Evolutionary conservation across 139 green algal species (phyloP).

Genomic region (Chlorella sorokiniana): DNA sequence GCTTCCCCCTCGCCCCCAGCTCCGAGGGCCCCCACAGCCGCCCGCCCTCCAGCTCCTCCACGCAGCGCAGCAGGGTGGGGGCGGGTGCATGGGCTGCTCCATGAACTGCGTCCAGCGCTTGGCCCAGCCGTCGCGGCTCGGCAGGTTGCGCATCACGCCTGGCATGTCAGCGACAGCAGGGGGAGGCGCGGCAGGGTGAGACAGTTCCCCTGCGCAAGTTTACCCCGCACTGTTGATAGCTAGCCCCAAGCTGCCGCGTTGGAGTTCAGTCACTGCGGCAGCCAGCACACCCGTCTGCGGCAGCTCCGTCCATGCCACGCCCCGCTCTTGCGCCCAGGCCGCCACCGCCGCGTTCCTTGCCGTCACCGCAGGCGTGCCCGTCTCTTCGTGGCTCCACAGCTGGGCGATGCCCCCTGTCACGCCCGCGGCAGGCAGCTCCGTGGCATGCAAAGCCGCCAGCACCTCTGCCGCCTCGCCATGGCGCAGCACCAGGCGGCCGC

Average conservation of each 20-base stretch:
- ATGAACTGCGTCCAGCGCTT: conserved; percentile 5
- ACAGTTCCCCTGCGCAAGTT: neutral
- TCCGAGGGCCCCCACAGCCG: neutral
- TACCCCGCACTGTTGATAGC: too few species aligned
- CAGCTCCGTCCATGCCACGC: conserved; percentile 2
- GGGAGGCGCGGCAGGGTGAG: neutral
- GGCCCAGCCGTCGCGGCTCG: conserved; percentile 2
- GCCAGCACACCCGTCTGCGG: conserved; percentile 24
- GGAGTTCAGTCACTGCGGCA: too few species aligned
- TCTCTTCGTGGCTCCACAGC: conserved; percentile 10
- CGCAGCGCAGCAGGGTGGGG: neutral
- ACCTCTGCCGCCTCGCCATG: neutral
- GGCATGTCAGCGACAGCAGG: neutral
- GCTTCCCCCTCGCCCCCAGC: neutral
- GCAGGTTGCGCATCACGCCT: conserved; percentile 5
- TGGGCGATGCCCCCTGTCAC: neutral
- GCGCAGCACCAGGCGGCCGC: neutral
- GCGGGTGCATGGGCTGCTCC: neutral
- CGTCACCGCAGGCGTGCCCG: neutral
- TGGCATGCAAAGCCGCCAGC: neutral
- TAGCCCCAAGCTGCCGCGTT: too few species aligned
- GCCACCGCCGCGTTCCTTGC: neutral
- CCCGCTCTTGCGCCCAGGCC: neutral
- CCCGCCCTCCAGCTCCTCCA: neutral
- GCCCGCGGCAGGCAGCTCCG: neutral